Conservation (phyloP, 495 filamentous ascomycete genomes). For the Lophiostoma macrostomum region DNA sequence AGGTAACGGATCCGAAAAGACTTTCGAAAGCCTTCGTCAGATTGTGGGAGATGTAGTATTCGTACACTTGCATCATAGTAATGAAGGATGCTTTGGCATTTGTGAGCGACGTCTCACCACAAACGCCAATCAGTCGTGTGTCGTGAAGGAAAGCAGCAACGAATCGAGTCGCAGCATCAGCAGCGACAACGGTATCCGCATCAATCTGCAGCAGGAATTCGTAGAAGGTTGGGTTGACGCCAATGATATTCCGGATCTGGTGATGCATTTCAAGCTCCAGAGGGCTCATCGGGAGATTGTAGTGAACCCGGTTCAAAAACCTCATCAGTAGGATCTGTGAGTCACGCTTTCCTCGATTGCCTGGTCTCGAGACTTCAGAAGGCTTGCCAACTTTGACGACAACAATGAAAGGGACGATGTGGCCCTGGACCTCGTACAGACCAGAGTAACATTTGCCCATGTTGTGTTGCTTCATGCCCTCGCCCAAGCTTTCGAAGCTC, state of each 20-base stretch:
- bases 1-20: conserved; percentile 95
- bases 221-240: conserved; percentile 97
- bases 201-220: conserved; percentile 97
- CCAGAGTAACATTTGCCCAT: conserved; percentile 99
- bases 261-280: conserved; percentile 98
- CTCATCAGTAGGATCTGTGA: conserved; percentile 98
- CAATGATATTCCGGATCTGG: conserved; percentile 98
- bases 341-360: conserved; percentile 98
- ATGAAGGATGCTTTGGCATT: conserved; percentile 90
- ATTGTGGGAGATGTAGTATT: conserved; percentile 99
- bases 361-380: conserved; percentile 85
- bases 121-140: conserved; percentile 85
- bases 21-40: conserved; percentile 97
- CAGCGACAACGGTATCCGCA: conserved; percentile 90
- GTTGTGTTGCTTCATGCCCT: conserved; percentile 96
- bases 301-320: conserved; percentile 96
- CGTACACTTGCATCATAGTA: conserved; percentile 99
- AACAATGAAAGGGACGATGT: conserved; percentile 97
- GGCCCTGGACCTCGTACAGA: conserved; percentile 94
- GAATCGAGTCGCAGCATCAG: conserved; percentile 88
- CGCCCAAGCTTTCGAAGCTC: conserved; percentile 94
- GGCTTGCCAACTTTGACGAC: conserved; percentile 97
- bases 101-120: conserved; percentile 88
- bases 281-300: conserved; percentile 92
- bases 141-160: conserved; percentile 88